phyloP scores from a whole-genome alignment of 2,329 filamentous ascomycete genomes.

The Alternaria alternata region DNA sequence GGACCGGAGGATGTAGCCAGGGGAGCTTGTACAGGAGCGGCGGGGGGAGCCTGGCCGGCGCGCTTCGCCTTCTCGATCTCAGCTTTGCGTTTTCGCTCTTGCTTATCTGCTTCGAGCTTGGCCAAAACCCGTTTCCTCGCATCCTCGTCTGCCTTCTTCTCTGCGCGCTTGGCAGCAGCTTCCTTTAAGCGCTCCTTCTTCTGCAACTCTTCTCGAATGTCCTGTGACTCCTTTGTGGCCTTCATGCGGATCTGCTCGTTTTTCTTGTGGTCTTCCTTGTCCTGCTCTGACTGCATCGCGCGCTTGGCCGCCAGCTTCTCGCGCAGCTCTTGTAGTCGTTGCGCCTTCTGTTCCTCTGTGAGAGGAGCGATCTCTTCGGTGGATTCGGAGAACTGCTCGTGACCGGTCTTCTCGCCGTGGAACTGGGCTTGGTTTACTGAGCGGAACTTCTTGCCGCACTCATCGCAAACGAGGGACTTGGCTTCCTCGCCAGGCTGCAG shows the following conservation, averaged over 20 bases:
- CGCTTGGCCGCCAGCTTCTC: slow-evolving; percentile 76
- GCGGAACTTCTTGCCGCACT: slow-evolving; percentile 91
- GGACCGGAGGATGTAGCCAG: slow-evolving; percentile 58
- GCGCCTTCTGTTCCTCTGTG: slow-evolving; percentile 89
- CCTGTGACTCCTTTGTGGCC: slow-evolving; percentile 86
- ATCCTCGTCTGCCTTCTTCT: slow-evolving; percentile 85
- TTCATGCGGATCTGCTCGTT: slow-evolving; percentile 90
- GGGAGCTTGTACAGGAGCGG: slow-evolving; percentile 58
- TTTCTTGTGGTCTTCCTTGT: slow-evolving; percentile 81
- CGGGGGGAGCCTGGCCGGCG: slow-evolving; percentile 71
- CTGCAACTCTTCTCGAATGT: slow-evolving; percentile 86
- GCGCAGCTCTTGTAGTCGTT: slow-evolving; percentile 77
- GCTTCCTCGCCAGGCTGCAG: slow-evolving; percentile 75
- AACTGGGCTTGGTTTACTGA: slow-evolving; percentile 83
- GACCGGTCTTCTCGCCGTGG: slow-evolving; percentile 89
- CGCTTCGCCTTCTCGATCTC: slow-evolving; percentile 85
- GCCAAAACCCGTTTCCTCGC: slow-evolving; percentile 90
- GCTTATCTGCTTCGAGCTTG: slow-evolving; percentile 94
- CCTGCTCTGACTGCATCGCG: slow-evolving; percentile 70
- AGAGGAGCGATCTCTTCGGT: slow-evolving; percentile 90
- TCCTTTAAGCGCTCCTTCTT: slow-evolving; percentile 94
- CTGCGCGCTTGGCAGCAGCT: slow-evolving; percentile 81
- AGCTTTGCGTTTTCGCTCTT: slow-evolving; percentile 83
- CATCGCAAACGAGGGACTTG: slow-evolving; percentile 88
- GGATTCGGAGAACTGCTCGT: slow-evolving; percentile 91